Conservation (phyloP, 345 rosid species). For the Crucihimalaya himalaica region DNA sequence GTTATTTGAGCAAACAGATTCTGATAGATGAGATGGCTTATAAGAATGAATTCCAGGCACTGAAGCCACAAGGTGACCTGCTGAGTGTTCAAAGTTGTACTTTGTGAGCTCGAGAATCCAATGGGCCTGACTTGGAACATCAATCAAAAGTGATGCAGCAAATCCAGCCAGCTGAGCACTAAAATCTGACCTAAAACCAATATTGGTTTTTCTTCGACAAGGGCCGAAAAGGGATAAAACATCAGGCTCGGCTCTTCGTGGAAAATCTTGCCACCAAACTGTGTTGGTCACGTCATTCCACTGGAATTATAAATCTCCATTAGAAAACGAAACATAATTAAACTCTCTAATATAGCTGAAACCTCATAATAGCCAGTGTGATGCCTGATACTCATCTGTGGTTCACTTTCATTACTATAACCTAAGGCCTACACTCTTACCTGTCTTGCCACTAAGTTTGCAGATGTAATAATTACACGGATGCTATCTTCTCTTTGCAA, state of each 20-base stretch:
- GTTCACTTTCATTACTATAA: slow-evolving; percentile 14
- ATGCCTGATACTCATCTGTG: not conserved
- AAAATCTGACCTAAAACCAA: slow-evolving; percentile 62
- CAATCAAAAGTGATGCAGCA: slow-evolving; percentile 74
- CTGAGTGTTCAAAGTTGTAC: slow-evolving; percentile 71
- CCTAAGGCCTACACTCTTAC: slow-evolving; percentile 41
- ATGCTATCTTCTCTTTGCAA: slow-evolving; percentile 76
- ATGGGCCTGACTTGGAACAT: slow-evolving; percentile 81
- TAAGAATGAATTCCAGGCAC: slow-evolving; percentile 84
- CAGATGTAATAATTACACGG: slow-evolving; percentile 79
- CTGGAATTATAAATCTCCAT: slow-evolving; percentile 47
- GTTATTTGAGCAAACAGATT: slow-evolving; percentile 28
- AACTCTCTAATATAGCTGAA: not conserved
- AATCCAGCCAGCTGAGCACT: slow-evolving; percentile 90
- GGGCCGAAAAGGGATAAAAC: slow-evolving; percentile 65
- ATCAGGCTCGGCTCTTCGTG: slow-evolving; percentile 61
- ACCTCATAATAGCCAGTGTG: not conserved
- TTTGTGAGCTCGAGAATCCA: slow-evolving; percentile 78
- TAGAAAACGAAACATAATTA: slow-evolving; percentile 18
- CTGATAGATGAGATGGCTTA: slow-evolving; percentile 42
- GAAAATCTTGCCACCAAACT: slow-evolving; percentile 99
- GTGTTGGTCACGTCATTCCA: slow-evolving; percentile 91
- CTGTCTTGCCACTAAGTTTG: slow-evolving; percentile 85
- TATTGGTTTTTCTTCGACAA: slow-evolving; percentile 40
- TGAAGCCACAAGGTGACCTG: slow-evolving; percentile 75